Conservation (phyloP, 495 filamentous ascomycete species). For the Apiosordaria backusii region DNA sequence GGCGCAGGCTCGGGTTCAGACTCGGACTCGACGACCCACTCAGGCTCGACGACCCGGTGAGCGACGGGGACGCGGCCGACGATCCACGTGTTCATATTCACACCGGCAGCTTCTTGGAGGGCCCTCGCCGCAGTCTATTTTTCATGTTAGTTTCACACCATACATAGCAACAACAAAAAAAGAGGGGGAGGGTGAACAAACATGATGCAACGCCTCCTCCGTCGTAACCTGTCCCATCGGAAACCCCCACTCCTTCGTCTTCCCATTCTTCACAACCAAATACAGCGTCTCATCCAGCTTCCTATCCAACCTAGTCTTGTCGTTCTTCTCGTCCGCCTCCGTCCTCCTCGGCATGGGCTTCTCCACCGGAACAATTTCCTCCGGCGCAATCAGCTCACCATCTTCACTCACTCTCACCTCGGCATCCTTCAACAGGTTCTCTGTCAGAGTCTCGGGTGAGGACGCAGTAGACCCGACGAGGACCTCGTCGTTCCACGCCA, state of each 20-base stretch:
- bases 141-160: background rate
- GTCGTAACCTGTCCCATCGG: conserved; percentile 62
- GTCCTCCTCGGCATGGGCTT: conserved; percentile 67
- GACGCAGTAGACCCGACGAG: conserved; percentile 64
- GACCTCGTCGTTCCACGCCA: conserved; percentile 89
- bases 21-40: conserved; percentile 1
- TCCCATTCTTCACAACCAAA: conserved; percentile 62
- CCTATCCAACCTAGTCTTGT: conserved; percentile 73
- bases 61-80: conserved; percentile 88
- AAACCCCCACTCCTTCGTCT: conserved; percentile 69
- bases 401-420: conserved; percentile 62
- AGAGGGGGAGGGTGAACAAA: conserved; percentile 42
- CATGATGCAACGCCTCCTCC: conserved; percentile 75
- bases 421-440: conserved; percentile 68
- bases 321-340: conserved; percentile 73
- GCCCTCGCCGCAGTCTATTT: conserved; percentile 75
- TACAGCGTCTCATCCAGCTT: conserved; percentile 77
- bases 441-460: conserved; percentile 51
- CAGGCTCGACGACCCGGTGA: conserved; percentile 59
- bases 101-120: conserved; percentile 69
- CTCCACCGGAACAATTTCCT: conserved; percentile 66
- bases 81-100: conserved; percentile 99
- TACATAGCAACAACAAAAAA: background rate
- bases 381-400: conserved; percentile 56
- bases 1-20: background rate